Conservation (phyloP, 169 alveolate species). For the Plasmodium fragile region DNA sequence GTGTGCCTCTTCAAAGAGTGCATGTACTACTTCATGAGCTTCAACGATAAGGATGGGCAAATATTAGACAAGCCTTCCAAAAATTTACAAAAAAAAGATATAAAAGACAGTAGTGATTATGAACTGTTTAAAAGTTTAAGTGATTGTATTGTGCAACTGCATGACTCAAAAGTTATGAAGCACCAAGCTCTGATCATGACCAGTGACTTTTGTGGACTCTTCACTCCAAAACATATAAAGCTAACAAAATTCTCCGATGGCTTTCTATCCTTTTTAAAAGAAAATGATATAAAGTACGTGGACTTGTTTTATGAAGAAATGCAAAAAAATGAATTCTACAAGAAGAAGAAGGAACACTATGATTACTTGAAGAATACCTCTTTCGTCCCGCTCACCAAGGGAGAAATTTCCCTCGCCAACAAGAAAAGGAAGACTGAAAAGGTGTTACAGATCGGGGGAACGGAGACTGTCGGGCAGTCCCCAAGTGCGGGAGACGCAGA, state of each 20-base stretch:
- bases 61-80: constrained; percentile 12
- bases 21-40: constrained; percentile 71
- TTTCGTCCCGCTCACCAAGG: constrained; percentile 63
- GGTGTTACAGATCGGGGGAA: neutral
- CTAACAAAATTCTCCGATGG: constrained; percentile 52
- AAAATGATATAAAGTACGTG: constrained; percentile 36
- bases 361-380: constrained; percentile 48
- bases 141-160: constrained; percentile 63
- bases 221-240: constrained; percentile 47
- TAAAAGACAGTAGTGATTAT: constrained; percentile 53
- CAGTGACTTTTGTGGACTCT: constrained; percentile 54
- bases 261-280: constrained; percentile 40
- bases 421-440: constrained; percentile 1
- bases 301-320: constrained; percentile 69
- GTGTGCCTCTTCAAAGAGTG: constrained; percentile 60
- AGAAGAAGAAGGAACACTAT: constrained; percentile 60
- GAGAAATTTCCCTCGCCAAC: constrained; percentile 67
- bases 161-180: constrained; percentile 41
- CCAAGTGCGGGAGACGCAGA: neutral
- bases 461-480: neutral
- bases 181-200: constrained; percentile 75
- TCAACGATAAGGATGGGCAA: constrained; percentile 57
- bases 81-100: constrained; percentile 22
- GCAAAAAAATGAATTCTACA: constrained; percentile 53
- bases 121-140: constrained; percentile 64